Percentiles rank a stretch among this genome's conserved stretches.
Evolutionary conservation across 805 yeast species (phyloP).

Genomic region (Ogataea pilisensis): DNA sequence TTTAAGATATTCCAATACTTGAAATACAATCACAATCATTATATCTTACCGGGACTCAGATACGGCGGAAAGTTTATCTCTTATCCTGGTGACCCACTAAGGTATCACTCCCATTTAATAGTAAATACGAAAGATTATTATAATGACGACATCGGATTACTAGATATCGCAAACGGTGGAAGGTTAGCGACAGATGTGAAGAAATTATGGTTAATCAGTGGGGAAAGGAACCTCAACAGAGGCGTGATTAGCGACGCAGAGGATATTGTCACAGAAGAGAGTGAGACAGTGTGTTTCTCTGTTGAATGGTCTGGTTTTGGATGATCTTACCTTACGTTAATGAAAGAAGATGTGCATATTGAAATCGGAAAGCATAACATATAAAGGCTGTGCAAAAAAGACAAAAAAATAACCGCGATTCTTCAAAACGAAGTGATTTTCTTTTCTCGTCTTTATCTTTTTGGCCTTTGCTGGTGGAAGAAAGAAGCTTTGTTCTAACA

Average conservation of each 20-base stretch:
- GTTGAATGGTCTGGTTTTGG: conserved; percentile 98
- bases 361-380: too few species aligned
- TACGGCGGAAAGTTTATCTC: conserved; percentile 89
- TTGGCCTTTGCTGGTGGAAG: too few species aligned
- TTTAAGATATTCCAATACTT: conserved; percentile 20
- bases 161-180: conserved; percentile 75
- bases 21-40: conserved; percentile 33
- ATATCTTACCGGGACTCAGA: conserved; percentile 75
- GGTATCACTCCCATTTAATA: conserved; percentile 84
- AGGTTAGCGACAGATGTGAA: conserved; percentile 90
- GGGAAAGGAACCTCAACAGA: conserved; percentile 18
- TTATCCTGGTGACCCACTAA: conserved; percentile 91
- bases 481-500: too few species aligned
- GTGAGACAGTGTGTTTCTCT: conserved; percentile 50
- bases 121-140: conserved; percentile 48
- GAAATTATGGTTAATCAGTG: conserved; percentile 68
- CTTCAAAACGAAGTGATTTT: conserved; percentile 32
- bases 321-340: too few species aligned
- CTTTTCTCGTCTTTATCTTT: too few species aligned
- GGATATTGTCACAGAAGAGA: conserved; percentile 9
- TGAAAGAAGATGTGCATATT: too few species aligned
- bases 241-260: too few species aligned
- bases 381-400: not conserved
- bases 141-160: conserved; percentile 50
- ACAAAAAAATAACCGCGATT: not conserved